These are phyloP conservation scores for Ganoderma boninense DNA, from an alignment of 1,284 basidiomycete genomes.

Conservation along the genomic window DNA sequence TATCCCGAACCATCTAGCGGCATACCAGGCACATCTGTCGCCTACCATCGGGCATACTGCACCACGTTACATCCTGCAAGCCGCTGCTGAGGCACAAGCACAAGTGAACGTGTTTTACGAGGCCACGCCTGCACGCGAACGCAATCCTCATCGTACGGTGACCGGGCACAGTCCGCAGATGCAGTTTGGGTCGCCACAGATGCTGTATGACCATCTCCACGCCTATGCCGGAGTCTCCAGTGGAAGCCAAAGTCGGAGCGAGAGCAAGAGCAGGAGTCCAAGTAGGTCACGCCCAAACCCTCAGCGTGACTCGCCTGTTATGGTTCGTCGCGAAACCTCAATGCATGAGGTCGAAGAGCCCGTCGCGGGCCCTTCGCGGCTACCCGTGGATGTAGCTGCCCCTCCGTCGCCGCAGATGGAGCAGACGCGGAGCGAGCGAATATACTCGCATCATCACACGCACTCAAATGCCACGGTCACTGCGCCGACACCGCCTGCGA, in stretches of 20 bases:
- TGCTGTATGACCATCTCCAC: conserved; percentile 27
- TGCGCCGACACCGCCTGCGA: conserved; percentile 44
- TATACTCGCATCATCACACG: conserved; percentile 41
- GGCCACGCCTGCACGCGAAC: conserved; percentile 37
- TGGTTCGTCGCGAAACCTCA: conserved; percentile 24
- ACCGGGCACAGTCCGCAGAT: conserved; percentile 24
- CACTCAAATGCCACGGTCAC: conserved; percentile 46
- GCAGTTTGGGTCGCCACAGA: conserved; percentile 25
- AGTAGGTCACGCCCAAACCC: conserved; percentile 19
- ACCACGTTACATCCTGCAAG: conserved; percentile 30
- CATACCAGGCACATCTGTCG: conserved; percentile 36
- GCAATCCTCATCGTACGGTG: conserved; percentile 27
- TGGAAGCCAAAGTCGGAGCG: conserved; percentile 20
- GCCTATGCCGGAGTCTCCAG: conserved; percentile 11
- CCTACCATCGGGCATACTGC: conserved; percentile 32
- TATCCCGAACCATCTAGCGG: conserved; percentile 30
- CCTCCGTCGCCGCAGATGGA: conserved; percentile 15
- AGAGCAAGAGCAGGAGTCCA: conserved; percentile 16
- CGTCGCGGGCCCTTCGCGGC: conserved; percentile 28
- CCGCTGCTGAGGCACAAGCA: conserved; percentile 11
- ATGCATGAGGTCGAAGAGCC: conserved; percentile 16
- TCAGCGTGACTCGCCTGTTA: conserved; percentile 23
- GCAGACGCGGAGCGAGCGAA: conserved; percentile 14
- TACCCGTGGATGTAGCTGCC: conserved; percentile 15
- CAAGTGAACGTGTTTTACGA: conserved; percentile 42